phyloP scores from a whole-genome alignment of 2,329 filamentous ascomycete species.

The Chaetomiaceae sp. region DNA sequence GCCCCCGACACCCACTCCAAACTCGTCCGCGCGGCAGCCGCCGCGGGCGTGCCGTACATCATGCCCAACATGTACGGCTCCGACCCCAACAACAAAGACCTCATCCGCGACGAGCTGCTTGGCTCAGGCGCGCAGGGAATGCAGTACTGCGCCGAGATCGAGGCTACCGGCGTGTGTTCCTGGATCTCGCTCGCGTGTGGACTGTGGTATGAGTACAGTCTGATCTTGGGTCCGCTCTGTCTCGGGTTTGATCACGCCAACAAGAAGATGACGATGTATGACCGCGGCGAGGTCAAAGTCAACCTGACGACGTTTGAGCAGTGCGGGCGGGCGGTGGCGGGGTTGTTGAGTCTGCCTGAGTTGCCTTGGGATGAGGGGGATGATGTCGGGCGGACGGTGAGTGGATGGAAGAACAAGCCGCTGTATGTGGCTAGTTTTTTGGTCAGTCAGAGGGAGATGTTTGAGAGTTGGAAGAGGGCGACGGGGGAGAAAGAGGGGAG shows the following conservation, averaged over 20 bases:
- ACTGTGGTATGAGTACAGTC: slow-evolving; percentile 1
- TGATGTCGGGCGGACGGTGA: background rate
- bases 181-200: background rate
- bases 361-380: slow-evolving; percentile 4
- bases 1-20: slow-evolving; percentile 30
- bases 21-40: background rate
- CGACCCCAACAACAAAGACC: background rate
- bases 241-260: background rate
- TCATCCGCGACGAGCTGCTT: background rate
- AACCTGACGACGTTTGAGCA: background rate
- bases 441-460: slow-evolving; percentile 9
- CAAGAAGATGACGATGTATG: background rate
- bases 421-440: slow-evolving; percentile 5
- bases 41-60: background rate
- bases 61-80: background rate
- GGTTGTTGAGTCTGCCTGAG: background rate
- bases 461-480: slow-evolving; percentile 4
- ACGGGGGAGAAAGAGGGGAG: background rate
- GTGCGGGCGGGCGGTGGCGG: background rate
- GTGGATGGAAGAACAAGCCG: background rate
- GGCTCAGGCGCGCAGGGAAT: no score
- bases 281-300: background rate
- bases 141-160: background rate
- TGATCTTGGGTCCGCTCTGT: background rate
- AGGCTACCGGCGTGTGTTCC: background rate